Conservation (phyloP, 495 filamentous ascomycete genomes). For the Podospora conica region DNA sequence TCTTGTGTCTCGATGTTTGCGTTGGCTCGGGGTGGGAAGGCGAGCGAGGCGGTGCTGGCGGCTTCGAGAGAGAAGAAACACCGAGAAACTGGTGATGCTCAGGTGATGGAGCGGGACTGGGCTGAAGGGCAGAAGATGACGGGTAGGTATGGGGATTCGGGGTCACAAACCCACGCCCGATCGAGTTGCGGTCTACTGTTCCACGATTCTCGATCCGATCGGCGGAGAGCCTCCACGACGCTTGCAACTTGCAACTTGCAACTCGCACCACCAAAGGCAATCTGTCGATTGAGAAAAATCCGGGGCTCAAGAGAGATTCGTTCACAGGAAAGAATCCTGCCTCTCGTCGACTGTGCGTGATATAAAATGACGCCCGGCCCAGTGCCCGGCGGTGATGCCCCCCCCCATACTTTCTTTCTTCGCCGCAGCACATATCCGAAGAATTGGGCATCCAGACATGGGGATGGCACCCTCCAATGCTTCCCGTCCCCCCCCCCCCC, state of each 20-base stretch:
- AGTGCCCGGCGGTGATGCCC: background rate
- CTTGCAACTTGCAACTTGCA: background rate
- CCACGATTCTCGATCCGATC: background rate
- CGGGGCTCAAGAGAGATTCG: background rate
- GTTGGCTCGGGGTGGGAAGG: background rate
- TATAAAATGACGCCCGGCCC: constrained; percentile 1
- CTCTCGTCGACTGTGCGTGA: background rate
- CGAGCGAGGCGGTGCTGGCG: background rate
- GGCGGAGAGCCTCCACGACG: background rate
- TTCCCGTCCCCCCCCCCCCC: too few relatives aligned
- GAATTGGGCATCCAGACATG: constrained; percentile 10
- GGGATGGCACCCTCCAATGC: background rate
- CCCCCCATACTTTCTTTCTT: background rate
- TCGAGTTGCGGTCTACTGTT: background rate
- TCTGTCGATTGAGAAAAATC: background rate
- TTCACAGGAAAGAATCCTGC: background rate
- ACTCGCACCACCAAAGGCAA: background rate
- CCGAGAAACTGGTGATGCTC: background rate
- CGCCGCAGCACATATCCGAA: background rate
- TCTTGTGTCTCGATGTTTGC: background rate
- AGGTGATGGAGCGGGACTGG: background rate
- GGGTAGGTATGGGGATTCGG: background rate
- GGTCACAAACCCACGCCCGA: background rate
- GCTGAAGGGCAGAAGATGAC: background rate
- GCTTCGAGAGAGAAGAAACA: background rate